A percentile compares a stretch with the other conserved stretches of the same genome.
Conservation (phyloP, 108 stramenopile genomes). For the Conticribra weissflogii region DNA sequence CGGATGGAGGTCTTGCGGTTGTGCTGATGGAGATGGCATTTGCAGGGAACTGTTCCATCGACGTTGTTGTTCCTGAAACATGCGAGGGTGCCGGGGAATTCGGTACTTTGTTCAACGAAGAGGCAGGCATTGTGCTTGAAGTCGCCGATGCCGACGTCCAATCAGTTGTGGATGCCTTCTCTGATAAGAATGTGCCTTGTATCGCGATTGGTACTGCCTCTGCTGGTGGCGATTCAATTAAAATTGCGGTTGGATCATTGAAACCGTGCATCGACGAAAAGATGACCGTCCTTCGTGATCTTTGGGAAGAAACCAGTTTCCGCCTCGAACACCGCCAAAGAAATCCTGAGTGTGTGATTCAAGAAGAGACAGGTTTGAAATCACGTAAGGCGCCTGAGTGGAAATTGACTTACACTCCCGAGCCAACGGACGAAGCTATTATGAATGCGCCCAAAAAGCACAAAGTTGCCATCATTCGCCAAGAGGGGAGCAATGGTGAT, state of each 20-base stretch:
- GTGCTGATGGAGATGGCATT: slow-evolving; percentile 98
- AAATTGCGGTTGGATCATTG: slow-evolving; percentile 79
- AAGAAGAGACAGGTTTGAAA: slow-evolving; percentile 90
- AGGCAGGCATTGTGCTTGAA: slow-evolving; percentile 94
- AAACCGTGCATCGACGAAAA: slow-evolving; percentile 78
- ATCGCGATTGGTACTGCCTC: slow-evolving; percentile 83
- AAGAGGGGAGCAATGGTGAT: slow-evolving; percentile 99
- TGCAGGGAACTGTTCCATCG: slow-evolving; percentile 95
- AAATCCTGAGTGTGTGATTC: slow-evolving; percentile 91
- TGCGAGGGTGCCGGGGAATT: slow-evolving; percentile 69
- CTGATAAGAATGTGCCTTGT: slow-evolving; percentile 67
- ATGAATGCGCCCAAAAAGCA: slow-evolving; percentile 76
- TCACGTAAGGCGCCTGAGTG: slow-evolving; percentile 81
- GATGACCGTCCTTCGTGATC: slow-evolving; percentile 89
- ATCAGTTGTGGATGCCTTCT: slow-evolving; percentile 74
- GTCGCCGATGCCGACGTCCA: slow-evolving; percentile 62
- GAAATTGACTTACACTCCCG: slow-evolving; percentile 83
- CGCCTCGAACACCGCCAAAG: slow-evolving; percentile 93
- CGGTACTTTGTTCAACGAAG: slow-evolving; percentile 93
- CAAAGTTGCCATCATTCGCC: slow-evolving; percentile 95
- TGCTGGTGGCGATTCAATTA: slow-evolving; percentile 75
- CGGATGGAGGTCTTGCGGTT: slow-evolving; percentile 94
- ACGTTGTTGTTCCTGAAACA: slow-evolving; percentile 78
- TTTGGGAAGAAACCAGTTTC: slow-evolving; percentile 99
- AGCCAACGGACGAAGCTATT: slow-evolving; percentile 65